Percentiles rank a stretch among this genome's conserved stretches.
phyloP scores from a whole-genome alignment of 306 rosid genomes.

The Vigna trinervia region DNA sequence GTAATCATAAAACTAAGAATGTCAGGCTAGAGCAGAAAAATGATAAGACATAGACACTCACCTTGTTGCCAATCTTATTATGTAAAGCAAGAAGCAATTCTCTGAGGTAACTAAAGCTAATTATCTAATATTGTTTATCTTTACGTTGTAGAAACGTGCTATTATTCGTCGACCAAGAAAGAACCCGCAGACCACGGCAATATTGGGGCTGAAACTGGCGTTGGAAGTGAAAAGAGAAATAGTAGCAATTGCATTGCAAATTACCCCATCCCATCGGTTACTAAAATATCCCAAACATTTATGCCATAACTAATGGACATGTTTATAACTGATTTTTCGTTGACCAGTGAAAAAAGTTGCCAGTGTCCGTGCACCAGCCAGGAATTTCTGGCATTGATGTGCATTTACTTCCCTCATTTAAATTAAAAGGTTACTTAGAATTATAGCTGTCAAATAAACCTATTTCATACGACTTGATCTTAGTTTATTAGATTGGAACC shows the following conservation, averaged over 20 bases:
- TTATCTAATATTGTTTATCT: slow-evolving; percentile 29
- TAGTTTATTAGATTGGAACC: too few relatives aligned
- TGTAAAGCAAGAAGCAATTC: slow-evolving; percentile 9
- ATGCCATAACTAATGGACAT: slow-evolving; percentile 45
- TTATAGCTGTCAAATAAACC: not conserved
- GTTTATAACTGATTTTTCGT: slow-evolving; percentile 46
- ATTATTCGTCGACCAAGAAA: slow-evolving; percentile 46
- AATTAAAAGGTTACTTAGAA: slow-evolving; percentile 36
- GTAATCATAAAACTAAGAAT: slow-evolving; percentile 25
- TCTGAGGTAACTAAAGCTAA: slow-evolving; percentile 11
- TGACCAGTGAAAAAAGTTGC: slow-evolving; percentile 19
- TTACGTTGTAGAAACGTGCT: slow-evolving; percentile 54
- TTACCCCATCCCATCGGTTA: slow-evolving; percentile 44
- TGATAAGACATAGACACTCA: slow-evolving; percentile 8
- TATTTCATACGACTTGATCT: too few relatives aligned
- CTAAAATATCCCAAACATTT: slow-evolving; percentile 40
- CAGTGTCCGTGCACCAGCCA: slow-evolving; percentile 17
- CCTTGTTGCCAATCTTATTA: slow-evolving; percentile 17
- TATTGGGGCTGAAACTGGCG: slow-evolving; percentile 43
- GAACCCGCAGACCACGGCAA: slow-evolving; percentile 44
- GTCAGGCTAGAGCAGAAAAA: not conserved
- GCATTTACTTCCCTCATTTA: slow-evolving; percentile 26
- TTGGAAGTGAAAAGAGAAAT: slow-evolving; percentile 41
- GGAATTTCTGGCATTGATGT: slow-evolving; percentile 21
- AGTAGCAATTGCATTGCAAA: slow-evolving; percentile 48